Evolutionary conservation across 139 green algal genomes (phyloP), one percentile per base, ranked within the genome.

Genomic region (Chlamydomonas urium): DNA sequence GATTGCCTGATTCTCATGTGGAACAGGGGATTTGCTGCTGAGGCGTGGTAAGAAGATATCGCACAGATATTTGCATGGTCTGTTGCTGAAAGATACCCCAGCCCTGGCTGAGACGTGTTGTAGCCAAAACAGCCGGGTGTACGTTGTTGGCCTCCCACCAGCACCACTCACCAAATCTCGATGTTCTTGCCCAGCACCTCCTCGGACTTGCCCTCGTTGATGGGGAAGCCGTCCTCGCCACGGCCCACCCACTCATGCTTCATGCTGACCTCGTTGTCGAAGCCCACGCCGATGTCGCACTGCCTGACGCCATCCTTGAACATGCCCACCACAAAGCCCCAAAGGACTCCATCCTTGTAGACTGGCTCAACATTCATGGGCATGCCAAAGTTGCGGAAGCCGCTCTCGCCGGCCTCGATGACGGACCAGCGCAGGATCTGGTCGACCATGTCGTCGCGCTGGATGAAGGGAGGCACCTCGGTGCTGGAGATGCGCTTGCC

Each of bases 391-490:
- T 92, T 93, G 28, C 80, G 80, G 50, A 88, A 62, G 38, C 86
- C 86, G 24, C 75, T 68, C 50, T 95, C 88, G n/a, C 83, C 75
- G 5, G 84, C 76, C 63, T 93, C 85, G 38, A 88, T 89, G 8
- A 79, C 57, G 0, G 85, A 80, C 90, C 90, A 96, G 2, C 66
- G 63, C 4, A 77, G 23, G 19, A 96, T 75, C 88, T 96, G 90
- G 72, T 96, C 87, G 65, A 93, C 90, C 48, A 96, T 80, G 72
- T 96, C 90, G 32, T 86, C 70, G 19, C 90, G 79, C 2, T 81
- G 83, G 47, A 96, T 96, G 81, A 96, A 96, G 1, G 90, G 85
- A 6, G 90, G 87, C 8, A 96, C 87, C 42, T 94, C 88, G 2
- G 86, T 87, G 59, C 81, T 88, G 28, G 75, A 85, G 38, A 96